These are phyloP conservation scores for Hymenotorrendiella dingleyae DNA, from an alignment of 2,329 filamentous ascomycete species.

Conservation along the genomic window DNA sequence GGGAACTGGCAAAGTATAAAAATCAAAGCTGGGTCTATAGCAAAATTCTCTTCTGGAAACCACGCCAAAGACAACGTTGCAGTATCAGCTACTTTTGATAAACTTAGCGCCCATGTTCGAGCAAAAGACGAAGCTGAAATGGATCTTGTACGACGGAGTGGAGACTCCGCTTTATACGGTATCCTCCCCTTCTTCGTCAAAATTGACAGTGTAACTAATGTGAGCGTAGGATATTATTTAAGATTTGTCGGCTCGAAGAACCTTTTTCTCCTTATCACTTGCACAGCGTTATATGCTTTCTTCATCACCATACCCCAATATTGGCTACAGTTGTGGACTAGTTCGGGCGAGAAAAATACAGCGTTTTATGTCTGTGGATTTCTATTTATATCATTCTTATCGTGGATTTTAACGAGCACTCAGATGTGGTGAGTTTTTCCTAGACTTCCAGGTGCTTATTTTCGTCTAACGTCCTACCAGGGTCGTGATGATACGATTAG, in stretches of 20 bases:
- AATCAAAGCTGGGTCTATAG: slow-evolving; percentile 11
- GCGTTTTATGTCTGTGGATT: slow-evolving; percentile 35
- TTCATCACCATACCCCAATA: slow-evolving; percentile 14
- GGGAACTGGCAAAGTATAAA: slow-evolving; percentile 29
- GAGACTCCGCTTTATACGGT: slow-evolving; percentile 21
- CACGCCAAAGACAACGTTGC: slow-evolving; percentile 20
- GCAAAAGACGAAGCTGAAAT: slow-evolving; percentile 17
- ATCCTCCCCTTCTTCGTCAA: not conserved
- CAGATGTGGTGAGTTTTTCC: slow-evolving; percentile 31
- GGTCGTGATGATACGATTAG: slow-evolving; percentile 31
- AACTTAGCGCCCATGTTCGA: slow-evolving; percentile 11
- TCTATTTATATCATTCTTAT: slow-evolving; percentile 29
- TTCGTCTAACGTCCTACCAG: slow-evolving; percentile 21
- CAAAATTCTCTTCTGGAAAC: slow-evolving; percentile 22
- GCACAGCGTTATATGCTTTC: slow-evolving; percentile 5
- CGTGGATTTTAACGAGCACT: slow-evolving; percentile 34
- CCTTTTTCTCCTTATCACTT: slow-evolving; percentile 2
- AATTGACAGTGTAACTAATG: not conserved
- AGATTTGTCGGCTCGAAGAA: slow-evolving; percentile 4
- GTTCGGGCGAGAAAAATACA: slow-evolving; percentile 9
- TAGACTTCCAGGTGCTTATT: not conserved
- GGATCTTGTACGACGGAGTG: slow-evolving; percentile 20
- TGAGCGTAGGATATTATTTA: slow-evolving; percentile 9
- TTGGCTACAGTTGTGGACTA: slow-evolving; percentile 15
- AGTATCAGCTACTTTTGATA: slow-evolving; percentile 14